These are phyloP conservation scores for Suhomyces canberraensis DNA, from an alignment of 805 yeast genomes.

Conservation along the genomic window DNA sequence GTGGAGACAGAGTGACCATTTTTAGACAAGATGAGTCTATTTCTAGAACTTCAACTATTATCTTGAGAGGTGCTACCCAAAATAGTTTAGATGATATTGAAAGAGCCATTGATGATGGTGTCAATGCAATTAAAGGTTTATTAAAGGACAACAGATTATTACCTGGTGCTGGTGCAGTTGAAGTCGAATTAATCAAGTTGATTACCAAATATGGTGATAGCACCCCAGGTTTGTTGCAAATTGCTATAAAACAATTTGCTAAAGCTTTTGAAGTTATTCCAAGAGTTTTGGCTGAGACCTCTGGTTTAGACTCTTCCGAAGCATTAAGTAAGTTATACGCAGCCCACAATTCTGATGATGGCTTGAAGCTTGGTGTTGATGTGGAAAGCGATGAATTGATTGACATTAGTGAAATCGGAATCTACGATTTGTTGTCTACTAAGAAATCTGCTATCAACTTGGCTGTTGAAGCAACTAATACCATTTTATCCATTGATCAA, in stretches of 20 bases:
- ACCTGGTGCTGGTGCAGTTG: slow-evolving; percentile 97
- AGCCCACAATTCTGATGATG: slow-evolving; percentile 60
- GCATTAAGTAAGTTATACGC: slow-evolving; percentile 87
- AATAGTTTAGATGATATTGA: slow-evolving; percentile 91
- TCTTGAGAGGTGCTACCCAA: slow-evolving; percentile 94
- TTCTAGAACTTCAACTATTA: slow-evolving; percentile 79
- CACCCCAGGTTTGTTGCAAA: slow-evolving; percentile 89
- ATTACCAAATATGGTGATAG: slow-evolving; percentile 84
- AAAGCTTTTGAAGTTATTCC: slow-evolving; percentile 94
- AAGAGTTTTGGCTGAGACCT: slow-evolving; percentile 86
- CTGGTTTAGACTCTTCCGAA: slow-evolving; percentile 89
- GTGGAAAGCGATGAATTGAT: slow-evolving; percentile 65
- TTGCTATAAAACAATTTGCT: slow-evolving; percentile 92
- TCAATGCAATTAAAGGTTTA: slow-evolving; percentile 84
- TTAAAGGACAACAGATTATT: slow-evolving; percentile 74
- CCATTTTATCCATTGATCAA: slow-evolving; percentile 90
- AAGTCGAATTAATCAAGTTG: slow-evolving; percentile 78
- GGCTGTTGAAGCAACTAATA: slow-evolving; percentile 93
- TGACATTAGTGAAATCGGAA: slow-evolving; percentile 65
- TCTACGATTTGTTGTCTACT: slow-evolving; percentile 75
- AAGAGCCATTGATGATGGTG: slow-evolving; percentile 97
- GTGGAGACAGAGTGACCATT: slow-evolving; percentile 94
- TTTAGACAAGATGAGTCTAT: slow-evolving; percentile 80
- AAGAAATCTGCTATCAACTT: slow-evolving; percentile 86
- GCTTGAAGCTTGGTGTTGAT: slow-evolving; percentile 76